Conservation (phyloP, 495 filamentous ascomycete genomes). For the Penicillium maclennaniae region DNA sequence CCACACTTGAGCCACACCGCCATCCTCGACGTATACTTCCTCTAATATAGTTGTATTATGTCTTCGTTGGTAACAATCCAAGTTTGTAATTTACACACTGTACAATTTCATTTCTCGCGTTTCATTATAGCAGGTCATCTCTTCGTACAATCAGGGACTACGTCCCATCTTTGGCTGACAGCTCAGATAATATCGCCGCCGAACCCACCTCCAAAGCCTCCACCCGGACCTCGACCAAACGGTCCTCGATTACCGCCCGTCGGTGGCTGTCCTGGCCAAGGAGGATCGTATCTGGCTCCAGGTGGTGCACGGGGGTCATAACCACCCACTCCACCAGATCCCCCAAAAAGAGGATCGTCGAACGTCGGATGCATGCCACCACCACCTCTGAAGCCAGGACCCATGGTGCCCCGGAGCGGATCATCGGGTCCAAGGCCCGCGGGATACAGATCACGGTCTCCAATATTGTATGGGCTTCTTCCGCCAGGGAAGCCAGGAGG, state of each 20-base stretch:
- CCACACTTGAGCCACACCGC: constrained; percentile 29
- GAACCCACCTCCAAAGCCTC: constrained; percentile 56
- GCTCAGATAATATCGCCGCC: constrained; percentile 65
- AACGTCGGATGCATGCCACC: constrained; percentile 95
- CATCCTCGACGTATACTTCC: not conserved
- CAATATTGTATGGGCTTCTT: constrained; percentile 61
- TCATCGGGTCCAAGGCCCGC: constrained; percentile 81
- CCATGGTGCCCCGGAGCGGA: constrained; percentile 65
- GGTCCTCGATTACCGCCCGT: constrained; percentile 42
- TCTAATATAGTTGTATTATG: not conserved
- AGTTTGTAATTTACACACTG: not conserved
- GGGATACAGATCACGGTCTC: constrained; percentile 83
- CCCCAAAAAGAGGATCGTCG: constrained; percentile 85
- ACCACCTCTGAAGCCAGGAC: constrained; percentile 50
- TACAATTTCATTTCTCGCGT: not conserved
- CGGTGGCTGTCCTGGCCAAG: constrained; percentile 67
- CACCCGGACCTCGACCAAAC: constrained; percentile 44
- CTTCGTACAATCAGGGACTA: not conserved
- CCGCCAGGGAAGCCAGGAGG: constrained; percentile 41
- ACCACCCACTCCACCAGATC: constrained; percentile 45
- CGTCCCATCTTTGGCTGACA: not conserved
- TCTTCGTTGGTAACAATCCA: not conserved
- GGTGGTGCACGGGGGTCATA: constrained; percentile 47
- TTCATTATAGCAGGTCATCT: not conserved
- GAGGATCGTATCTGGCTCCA: constrained; percentile 73